Percentiles rank a stretch among this genome's conserved stretches.
Evolutionary conservation across 1,284 basidiomycete species (phyloP).

Genomic region (Trichosporon coremiiforme): DNA sequence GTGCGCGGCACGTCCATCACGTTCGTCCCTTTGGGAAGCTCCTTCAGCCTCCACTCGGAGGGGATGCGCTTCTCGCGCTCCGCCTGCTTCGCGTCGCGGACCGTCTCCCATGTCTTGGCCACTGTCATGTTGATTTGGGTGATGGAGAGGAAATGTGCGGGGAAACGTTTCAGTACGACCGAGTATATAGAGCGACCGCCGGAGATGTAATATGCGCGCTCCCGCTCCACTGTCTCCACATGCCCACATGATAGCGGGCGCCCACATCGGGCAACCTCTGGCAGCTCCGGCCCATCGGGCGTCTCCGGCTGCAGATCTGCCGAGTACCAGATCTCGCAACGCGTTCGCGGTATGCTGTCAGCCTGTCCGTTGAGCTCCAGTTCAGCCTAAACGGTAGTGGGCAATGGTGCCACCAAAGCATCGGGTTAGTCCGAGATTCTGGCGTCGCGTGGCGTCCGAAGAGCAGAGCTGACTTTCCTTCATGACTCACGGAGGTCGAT

Average conservation of each 20-base stretch:
- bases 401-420: background rate
- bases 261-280: too few species aligned
- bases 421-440: background rate
- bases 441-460: background rate
- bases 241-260: background rate
- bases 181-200: background rate
- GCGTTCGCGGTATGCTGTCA: background rate
- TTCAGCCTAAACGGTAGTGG: background rate
- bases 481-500: too few species aligned
- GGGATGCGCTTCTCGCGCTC: slow-evolving; percentile 63
- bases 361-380: too few species aligned
- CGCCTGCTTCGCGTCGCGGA: slow-evolving; percentile 60
- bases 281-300: background rate
- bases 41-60: slow-evolving; percentile 60
- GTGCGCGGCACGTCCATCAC: slow-evolving; percentile 64
- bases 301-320: background rate
- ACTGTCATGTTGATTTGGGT: background rate
- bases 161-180: background rate
- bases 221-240: background rate
- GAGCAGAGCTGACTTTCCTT: too few species aligned
- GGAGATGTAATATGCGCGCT: background rate
- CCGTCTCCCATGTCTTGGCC: slow-evolving; percentile 59
- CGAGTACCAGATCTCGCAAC: too few species aligned
- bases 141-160: background rate
- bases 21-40: slow-evolving; percentile 40